Evolutionary conservation across 257 asterid genomes (phyloP), one percentile per base, ranked within the genome.

Genomic region (Ligustrum vulgare): DNA sequence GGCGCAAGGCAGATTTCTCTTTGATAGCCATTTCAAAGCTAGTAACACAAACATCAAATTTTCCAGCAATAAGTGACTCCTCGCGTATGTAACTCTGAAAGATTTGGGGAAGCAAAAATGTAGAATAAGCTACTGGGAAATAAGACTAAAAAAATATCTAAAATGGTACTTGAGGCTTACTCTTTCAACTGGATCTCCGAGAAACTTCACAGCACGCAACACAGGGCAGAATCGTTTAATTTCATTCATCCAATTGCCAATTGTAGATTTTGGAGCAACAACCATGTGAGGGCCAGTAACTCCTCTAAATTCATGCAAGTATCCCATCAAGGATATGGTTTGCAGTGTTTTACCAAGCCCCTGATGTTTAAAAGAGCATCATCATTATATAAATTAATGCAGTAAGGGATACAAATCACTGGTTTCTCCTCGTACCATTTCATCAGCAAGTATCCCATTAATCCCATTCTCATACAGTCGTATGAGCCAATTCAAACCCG

Each of bases 251-350:
- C 99, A 95, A 78, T 95, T 91, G 31, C 99, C 99, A 43, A 95
- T 97, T 18, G 98, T 95, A 72, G 99, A 95, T 82, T 95, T 95
- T 5, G 99, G 99, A 69, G 99, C 97, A 80, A 93, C 99, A 81
- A 95, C 99, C 99, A 95, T 95, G 84, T 95, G 99, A 72, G 99
- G 99, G 62, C 98, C 99, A 60, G 97, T 93, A 79, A 95, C 93
- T 78, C 98, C 98, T 85, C 96, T 88, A 82, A 90, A 95, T 81
- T 95, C 99, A 67, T 88, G 91, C 82, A 95, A 91, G 84, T 95
- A 95, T 22, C 98, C 99, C 80, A 95, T 60, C 86, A 95, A 89
- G 28, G 99, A 95, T 68, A 95, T 95, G 78, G 99, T 95, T 89
- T 95, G 98, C 87, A 95, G 83, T 3, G 99, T 95, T 87, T 95